Evolutionary conservation across 2,329 filamentous ascomycete species (phyloP).

Genomic region (Penicillium brasilianum): DNA sequence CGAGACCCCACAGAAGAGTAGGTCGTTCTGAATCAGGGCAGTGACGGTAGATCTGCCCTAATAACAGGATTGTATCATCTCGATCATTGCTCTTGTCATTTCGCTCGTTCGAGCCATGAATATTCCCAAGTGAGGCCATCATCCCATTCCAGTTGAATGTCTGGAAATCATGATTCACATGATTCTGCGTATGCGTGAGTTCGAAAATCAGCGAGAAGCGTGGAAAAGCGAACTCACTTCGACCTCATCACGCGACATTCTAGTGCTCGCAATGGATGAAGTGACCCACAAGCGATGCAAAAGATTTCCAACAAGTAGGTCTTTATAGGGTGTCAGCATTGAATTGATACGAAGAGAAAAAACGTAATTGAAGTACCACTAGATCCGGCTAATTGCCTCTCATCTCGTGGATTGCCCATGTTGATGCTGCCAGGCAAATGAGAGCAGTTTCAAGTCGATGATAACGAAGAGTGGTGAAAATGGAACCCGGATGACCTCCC

Average conservation of each 20-base stretch:
- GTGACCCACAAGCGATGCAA: background rate
- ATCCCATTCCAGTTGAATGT: background rate
- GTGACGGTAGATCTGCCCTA: background rate
- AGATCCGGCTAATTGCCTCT: background rate
- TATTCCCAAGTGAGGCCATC: background rate
- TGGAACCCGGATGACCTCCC: background rate
- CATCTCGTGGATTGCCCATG: background rate
- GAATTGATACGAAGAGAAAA: background rate
- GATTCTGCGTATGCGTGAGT: conserved; percentile 1
- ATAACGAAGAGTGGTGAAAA: background rate
- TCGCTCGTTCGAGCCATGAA: background rate
- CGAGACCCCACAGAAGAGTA: background rate
- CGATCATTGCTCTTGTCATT: background rate
- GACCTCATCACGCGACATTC: background rate
- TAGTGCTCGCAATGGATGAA: background rate
- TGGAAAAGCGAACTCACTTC: background rate
- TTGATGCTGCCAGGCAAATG: background rate
- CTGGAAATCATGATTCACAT: conserved; percentile 3
- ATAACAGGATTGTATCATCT: background rate
- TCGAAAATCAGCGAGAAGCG: background rate
- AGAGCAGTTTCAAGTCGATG: background rate
- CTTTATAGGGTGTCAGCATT: background rate
- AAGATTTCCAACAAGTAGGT: background rate
- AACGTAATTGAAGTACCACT: background rate
- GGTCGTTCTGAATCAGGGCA: background rate